These are phyloP conservation scores for Candida coquimbonensis DNA, from an alignment of 805 yeast species.

Conservation along the genomic window DNA sequence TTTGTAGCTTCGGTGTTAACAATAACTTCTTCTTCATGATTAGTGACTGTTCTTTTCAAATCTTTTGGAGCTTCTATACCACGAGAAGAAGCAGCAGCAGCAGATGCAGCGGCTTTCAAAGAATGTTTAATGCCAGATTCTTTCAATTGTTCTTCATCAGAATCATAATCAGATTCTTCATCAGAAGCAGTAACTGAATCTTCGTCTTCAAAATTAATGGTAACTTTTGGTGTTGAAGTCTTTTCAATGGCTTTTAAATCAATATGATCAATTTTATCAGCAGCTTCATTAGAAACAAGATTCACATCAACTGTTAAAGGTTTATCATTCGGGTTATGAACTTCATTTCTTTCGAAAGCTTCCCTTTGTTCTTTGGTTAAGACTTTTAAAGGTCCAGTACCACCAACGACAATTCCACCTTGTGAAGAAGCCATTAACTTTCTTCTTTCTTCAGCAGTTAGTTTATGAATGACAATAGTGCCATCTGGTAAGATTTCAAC, in stretches of 20 bases:
- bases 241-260: not conserved
- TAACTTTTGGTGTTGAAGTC: not conserved
- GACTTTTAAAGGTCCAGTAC: slow-evolving; percentile 57
- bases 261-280: not conserved
- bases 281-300: not conserved
- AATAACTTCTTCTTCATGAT: slow-evolving; percentile 32
- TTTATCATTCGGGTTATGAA: not conserved
- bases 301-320: not conserved
- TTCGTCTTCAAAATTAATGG: not conserved
- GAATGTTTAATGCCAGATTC: slow-evolving; percentile 15
- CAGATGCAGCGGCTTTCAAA: slow-evolving; percentile 29
- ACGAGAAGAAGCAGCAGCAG: slow-evolving; percentile 31
- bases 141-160: not conserved
- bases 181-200: not conserved
- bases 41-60: slow-evolving; percentile 22
- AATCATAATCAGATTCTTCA: not conserved
- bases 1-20: slow-evolving; percentile 27
- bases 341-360: slow-evolving; percentile 3
- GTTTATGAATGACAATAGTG: slow-evolving; percentile 43
- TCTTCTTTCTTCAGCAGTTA: slow-evolving; percentile 47
- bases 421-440: slow-evolving; percentile 38
- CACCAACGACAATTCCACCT: slow-evolving; percentile 74
- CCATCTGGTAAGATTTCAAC: slow-evolving; percentile 58
- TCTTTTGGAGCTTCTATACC: slow-evolving; percentile 28
- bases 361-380: slow-evolving; percentile 22